A percentile compares a stretch with the other conserved stretches of the same genome.
Evolutionary conservation across 768 basidiomycete genomes (phyloP).

Genomic region (Mycena olivaceomarginata): DNA sequence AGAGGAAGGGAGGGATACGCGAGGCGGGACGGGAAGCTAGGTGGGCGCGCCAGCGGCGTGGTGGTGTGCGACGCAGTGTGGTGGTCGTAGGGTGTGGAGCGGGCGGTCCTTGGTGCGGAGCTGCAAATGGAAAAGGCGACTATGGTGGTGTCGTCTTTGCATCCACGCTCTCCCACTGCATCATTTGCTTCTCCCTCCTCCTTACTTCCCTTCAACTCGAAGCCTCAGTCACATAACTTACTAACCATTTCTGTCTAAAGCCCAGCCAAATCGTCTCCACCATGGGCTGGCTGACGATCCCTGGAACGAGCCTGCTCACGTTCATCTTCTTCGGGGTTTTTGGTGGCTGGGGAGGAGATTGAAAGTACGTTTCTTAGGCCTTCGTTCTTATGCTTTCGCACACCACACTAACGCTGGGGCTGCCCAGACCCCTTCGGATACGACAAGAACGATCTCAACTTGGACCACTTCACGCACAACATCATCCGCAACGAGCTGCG

Average conservation of each 20-base stretch:
- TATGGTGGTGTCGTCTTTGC: too few species aligned
- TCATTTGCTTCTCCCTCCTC: background rate
- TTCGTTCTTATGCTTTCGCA: conserved; percentile 6
- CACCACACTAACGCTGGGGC: background rate
- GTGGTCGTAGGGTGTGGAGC: too few species aligned
- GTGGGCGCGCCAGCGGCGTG: too few species aligned
- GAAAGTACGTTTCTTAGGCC: conserved; percentile 69
- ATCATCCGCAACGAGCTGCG: conserved; percentile 81
- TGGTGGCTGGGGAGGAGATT: conserved; percentile 85
- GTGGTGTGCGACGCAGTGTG: too few species aligned
- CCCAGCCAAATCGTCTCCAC: conserved; percentile 79
- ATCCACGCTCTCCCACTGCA: background rate
- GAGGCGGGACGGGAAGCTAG: too few species aligned
- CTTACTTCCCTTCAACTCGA: background rate
- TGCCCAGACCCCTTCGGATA: conserved; percentile 74
- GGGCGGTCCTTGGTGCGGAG: too few species aligned
- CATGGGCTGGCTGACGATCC: conserved; percentile 79
- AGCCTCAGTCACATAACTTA: background rate
- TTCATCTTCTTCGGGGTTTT: conserved; percentile 87
- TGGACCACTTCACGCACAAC: conserved; percentile 83
- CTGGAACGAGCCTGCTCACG: conserved; percentile 72
- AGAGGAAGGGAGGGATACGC: too few species aligned
- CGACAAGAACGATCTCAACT: conserved; percentile 84
- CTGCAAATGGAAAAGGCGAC: too few species aligned
- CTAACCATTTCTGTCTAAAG: conserved; percentile 53